A percentile compares a stretch with the other conserved stretches of the same genome.
Evolutionary conservation across 257 asterid genomes (phyloP).

Genomic region (Solanum chilense): DNA sequence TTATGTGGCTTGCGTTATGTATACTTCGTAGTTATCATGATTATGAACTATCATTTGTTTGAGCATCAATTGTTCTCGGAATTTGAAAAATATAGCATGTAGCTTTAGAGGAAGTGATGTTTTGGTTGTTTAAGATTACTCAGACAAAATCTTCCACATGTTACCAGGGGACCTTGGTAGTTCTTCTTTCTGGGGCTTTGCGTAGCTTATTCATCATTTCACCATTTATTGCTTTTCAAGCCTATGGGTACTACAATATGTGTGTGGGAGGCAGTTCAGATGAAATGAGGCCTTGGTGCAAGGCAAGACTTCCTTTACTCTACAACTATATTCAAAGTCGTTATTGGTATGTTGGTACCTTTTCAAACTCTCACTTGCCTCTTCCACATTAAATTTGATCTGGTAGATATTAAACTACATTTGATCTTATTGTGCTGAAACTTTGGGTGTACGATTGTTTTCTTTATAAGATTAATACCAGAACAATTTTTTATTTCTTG

Average conservation of each 20-base stretch:
- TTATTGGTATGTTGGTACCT: constrained; percentile 62
- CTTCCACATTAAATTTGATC: background rate
- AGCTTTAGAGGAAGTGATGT: background rate
- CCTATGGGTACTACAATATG: constrained; percentile 64
- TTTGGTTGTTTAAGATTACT: background rate
- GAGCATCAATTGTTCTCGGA: background rate
- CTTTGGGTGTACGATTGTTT: background rate
- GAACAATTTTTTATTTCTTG: background rate
- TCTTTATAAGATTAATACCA: background rate
- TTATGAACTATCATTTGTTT: background rate
- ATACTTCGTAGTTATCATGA: background rate
- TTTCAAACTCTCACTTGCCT: background rate
- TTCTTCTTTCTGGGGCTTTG: constrained; percentile 51
- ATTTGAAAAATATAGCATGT: background rate
- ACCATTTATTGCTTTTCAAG: constrained; percentile 76
- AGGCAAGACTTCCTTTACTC: constrained; percentile 77
- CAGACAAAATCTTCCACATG: background rate
- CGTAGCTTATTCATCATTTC: constrained; percentile 43
- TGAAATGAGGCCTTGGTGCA: constrained; percentile 91
- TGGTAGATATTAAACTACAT: background rate
- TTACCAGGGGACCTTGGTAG: constrained; percentile 41
- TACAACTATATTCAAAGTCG: constrained; percentile 88
- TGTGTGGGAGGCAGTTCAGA: constrained; percentile 41
- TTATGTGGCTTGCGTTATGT: background rate
- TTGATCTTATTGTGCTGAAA: background rate